Evolutionary conservation across 2,329 filamentous ascomycete genomes (phyloP).

Genomic region (Celoporthe dispersa): DNA sequence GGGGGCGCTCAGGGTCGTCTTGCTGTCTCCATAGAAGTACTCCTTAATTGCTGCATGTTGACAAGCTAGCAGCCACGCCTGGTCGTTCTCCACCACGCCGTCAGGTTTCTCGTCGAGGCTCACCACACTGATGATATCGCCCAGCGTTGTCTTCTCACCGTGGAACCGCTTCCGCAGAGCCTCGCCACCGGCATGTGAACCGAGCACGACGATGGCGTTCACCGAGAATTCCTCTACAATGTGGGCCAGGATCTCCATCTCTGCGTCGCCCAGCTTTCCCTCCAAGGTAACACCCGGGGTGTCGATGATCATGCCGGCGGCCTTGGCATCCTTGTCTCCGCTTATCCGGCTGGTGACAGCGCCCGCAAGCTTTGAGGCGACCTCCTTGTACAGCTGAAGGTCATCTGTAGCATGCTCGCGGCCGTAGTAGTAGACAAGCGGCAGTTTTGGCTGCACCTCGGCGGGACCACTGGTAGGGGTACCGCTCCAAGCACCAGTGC

Average conservation of each 20-base stretch:
- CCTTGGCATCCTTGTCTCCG: constrained; percentile 72
- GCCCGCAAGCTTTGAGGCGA: constrained; percentile 77
- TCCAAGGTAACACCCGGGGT: constrained; percentile 72
- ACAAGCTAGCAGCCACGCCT: constrained; percentile 71
- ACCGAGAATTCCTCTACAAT: constrained; percentile 69
- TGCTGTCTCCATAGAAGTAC: constrained; percentile 90
- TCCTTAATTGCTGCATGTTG: constrained; percentile 81
- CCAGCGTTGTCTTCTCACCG: constrained; percentile 56
- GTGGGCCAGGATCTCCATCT: constrained; percentile 80
- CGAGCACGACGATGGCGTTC: constrained; percentile 81
- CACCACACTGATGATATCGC: constrained; percentile 75
- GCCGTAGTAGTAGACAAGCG: constrained; percentile 89
- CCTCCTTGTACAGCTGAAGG: constrained; percentile 70
- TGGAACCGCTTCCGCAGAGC: constrained; percentile 75
- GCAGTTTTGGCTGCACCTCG: constrained; percentile 86
- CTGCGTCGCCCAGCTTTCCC: constrained; percentile 54
- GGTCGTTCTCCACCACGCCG: constrained; percentile 79
- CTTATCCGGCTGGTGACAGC: constrained; percentile 77
- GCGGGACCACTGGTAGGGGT: constrained; percentile 91
- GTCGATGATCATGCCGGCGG: constrained; percentile 84
- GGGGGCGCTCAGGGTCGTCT: constrained; percentile 80
- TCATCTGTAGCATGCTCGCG: constrained; percentile 74
- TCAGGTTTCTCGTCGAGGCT: constrained; percentile 78
- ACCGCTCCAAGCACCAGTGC: constrained; percentile 79
- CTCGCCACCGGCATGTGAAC: constrained; percentile 75